Evolutionary conservation across 805 yeast genomes (phyloP).

Genomic region (Nakazawaea populi): DNA sequence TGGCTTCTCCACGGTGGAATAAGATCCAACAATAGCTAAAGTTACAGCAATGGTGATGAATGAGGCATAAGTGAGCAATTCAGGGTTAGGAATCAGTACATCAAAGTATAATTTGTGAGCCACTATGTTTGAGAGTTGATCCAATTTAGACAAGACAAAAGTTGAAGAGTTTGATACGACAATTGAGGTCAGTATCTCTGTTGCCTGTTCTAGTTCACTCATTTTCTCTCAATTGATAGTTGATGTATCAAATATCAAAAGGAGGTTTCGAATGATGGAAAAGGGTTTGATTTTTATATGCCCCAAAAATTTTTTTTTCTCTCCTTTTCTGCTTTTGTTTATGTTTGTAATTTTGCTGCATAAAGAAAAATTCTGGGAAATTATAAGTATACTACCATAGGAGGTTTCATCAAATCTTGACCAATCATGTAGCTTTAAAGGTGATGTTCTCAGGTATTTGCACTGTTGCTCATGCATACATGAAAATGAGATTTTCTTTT

Average conservation of each 20-base stretch:
- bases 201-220: background rate
- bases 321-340: too few relatives aligned
- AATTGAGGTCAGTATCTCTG: background rate
- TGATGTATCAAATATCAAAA: background rate
- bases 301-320: too few relatives aligned
- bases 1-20: constrained; percentile 26
- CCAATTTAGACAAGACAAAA: background rate
- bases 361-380: too few relatives aligned
- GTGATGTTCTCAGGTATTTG: too few relatives aligned
- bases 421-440: too few relatives aligned
- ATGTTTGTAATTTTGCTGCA: too few relatives aligned
- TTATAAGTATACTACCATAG: too few relatives aligned
- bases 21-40: constrained; percentile 28
- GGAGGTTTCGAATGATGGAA: too few relatives aligned
- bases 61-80: constrained; percentile 14
- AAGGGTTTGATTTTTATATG: too few relatives aligned
- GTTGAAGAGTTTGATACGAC: background rate
- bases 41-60: constrained; percentile 19
- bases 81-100: background rate
- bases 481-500: too few relatives aligned
- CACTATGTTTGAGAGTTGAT: background rate
- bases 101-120: background rate
- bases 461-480: too few relatives aligned
- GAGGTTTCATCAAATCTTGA: too few relatives aligned
- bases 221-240: background rate